Conservation (phyloP, 169 alveolate genomes). For the Eimeria tenella region DNA sequence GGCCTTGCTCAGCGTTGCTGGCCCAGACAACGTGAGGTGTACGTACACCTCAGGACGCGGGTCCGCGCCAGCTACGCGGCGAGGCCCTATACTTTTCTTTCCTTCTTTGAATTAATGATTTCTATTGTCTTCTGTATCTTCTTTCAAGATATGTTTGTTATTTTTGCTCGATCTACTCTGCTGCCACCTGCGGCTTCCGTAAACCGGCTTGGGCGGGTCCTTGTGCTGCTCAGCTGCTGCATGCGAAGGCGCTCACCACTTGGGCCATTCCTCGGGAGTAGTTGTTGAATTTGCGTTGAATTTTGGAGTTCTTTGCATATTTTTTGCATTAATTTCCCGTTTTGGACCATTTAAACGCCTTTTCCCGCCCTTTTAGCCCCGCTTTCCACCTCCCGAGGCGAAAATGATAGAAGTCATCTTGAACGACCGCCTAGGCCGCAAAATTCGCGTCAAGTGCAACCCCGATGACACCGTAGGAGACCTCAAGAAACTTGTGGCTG, state of each 20-base stretch:
- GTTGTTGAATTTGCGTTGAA: not conserved
- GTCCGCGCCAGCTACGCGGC: too few species aligned
- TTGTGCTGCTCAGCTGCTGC: too few species aligned
- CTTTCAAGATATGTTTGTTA: not conserved
- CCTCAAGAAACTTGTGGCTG: slow-evolving; percentile 98
- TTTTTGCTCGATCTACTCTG: not conserved
- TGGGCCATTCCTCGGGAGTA: not conserved
- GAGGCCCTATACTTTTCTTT: not conserved
- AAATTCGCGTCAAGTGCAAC: slow-evolving; percentile 97
- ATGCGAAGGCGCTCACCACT: not conserved
- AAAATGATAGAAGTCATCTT: slow-evolving; percentile 97
- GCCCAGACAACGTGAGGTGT: not conserved
- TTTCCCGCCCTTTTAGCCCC: not conserved
- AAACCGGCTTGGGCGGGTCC: not conserved
- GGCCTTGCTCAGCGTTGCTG: not conserved
- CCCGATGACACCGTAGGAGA: slow-evolving; percentile 98
- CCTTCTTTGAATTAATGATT: not conserved
- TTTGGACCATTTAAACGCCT: not conserved
- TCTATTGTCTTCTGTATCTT: not conserved
- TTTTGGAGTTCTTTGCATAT: not conserved
- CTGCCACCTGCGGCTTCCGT: not conserved
- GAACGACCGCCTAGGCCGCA: slow-evolving; percentile 99
- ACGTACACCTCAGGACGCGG: not conserved
- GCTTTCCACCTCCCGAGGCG: not conserved
- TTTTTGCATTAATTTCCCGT: not conserved